A percentile compares a stretch with the other conserved stretches of the same genome.
phyloP scores from a whole-genome alignment of 2,329 filamentous ascomycete genomes.

The Teratosphaeria gauchensis region DNA sequence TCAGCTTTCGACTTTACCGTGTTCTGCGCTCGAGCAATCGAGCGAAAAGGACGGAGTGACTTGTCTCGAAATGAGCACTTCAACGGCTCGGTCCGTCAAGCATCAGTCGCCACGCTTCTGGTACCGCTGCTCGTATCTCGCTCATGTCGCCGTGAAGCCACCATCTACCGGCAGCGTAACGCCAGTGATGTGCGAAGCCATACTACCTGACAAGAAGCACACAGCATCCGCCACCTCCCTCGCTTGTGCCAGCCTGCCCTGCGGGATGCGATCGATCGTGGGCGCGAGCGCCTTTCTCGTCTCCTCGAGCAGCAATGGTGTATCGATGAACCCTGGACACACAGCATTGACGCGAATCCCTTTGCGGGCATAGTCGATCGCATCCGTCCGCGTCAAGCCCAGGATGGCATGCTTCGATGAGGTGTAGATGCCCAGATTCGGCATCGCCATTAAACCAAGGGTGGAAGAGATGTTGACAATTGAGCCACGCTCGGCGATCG shows the following conservation, averaged over 20 bases:
- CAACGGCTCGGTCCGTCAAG: no score
- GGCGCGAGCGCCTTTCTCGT: neutral
- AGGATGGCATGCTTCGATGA: slow-evolving; percentile 47
- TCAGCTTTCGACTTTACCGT: no score
- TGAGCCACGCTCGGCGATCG: slow-evolving; percentile 29
- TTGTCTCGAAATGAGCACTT: no score
- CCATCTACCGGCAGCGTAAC: slow-evolving; percentile 11
- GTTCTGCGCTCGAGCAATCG: no score
- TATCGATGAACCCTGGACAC: slow-evolving; percentile 37
- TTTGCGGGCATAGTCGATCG: slow-evolving; percentile 40
- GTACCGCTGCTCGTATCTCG: no score
- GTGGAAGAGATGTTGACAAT: slow-evolving; percentile 49
- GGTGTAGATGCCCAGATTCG: slow-evolving; percentile 38
- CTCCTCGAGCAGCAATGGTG: slow-evolving; percentile 5
- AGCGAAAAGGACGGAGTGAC: no score
- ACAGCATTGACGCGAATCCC: slow-evolving; percentile 52
- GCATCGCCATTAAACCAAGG: slow-evolving; percentile 38
- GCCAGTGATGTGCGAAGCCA: slow-evolving; percentile 21
- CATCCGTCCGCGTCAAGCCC: slow-evolving; percentile 46
- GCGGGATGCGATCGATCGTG: slow-evolving; percentile 24
- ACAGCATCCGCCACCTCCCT: slow-evolving; percentile 51
- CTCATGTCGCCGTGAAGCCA: slow-evolving; percentile 7
- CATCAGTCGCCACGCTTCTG: no score
- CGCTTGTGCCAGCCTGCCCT: slow-evolving; percentile 45
- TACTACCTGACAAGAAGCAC: slow-evolving; percentile 20